Base-by-base conservation (phyloP, 2,329 filamentous ascomycete genomes). In the Microcyclospora pomicola region DNA sequence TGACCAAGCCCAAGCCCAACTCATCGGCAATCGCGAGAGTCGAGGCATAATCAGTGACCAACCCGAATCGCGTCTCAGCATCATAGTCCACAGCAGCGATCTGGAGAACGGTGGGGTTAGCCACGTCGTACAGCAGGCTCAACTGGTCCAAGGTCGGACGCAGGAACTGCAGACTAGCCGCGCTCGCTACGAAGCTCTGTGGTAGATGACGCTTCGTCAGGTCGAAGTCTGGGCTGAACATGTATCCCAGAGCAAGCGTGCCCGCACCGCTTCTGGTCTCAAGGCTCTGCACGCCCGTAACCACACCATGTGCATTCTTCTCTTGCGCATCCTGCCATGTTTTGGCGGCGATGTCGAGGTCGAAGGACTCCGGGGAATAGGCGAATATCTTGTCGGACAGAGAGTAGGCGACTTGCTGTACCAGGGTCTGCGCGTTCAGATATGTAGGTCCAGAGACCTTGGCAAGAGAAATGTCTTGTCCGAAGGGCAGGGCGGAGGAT, bases 341-440 rank as follows among this genome's bases (percentile, higher is more conserved):
- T 60, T 80, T 82, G 38, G 83, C 78, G 34, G 87, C 85, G 44
- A 79, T 63, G 59, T 96, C 88, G 47, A 98, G 73, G 58, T 92
- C 83, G 55, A 95, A 96, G 11, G 84, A 82, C 55, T 93, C 83
- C 19, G 87, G 85, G 2, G 88, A 96, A 69, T 93, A 96, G 40
- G 87, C 82, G 67, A 94, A 98, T 65, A 96, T 78, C 71, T 93
- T 94, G 69, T 96, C 87, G 40, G 88, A 96, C 44, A 98, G 72
- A 46, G 83, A 75, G 66, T 94, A 98, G 43, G 88, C 85, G 47
- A 96, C 81, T 64, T 98, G 91, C 67, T 98, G 91, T 47, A 96
- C 81, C 39, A 98, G 75, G 15, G 85, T 77, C 65, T 98, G 91
- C 24, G 86, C 83, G 31, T 88, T 96, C 44, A 88, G 73, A 64